Percentiles rank a stretch among this genome's conserved stretches.
Evolutionary conservation across 257 asterid species (phyloP).

Genomic region (Gentiana dahurica): DNA sequence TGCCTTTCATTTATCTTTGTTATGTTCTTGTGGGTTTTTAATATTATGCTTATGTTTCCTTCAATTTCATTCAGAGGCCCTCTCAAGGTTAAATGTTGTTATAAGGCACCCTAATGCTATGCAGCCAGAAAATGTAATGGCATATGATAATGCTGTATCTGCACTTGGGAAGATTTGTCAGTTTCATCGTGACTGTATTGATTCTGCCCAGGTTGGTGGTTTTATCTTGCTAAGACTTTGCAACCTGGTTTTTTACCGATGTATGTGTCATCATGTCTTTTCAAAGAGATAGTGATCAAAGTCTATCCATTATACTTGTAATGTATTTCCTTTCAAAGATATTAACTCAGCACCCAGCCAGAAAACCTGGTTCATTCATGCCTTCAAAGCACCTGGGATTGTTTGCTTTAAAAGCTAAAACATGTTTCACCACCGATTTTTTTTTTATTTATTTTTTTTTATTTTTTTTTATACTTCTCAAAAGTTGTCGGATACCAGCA

Average conservation of each 20-base stretch:
- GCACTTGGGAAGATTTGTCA: slow-evolving; percentile 94
- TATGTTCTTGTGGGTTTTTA: not conserved
- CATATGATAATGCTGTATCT: slow-evolving; percentile 96
- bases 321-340: too few species aligned
- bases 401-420: too few species aligned
- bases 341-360: too few species aligned
- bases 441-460: too few species aligned
- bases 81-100: slow-evolving; percentile 80
- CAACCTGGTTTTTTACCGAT: not conserved
- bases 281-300: too few species aligned
- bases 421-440: too few species aligned
- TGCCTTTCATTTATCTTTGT: not conserved
- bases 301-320: too few species aligned
- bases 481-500: too few species aligned
- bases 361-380: too few species aligned
- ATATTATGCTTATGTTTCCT: slow-evolving; percentile 8
- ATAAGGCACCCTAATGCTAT: slow-evolving; percentile 60
- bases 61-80: slow-evolving; percentile 53
- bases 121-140: slow-evolving; percentile 75
- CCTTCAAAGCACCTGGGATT: too few species aligned
- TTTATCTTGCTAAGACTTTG: not conserved
- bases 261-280: too few species aligned
- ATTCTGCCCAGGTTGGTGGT: slow-evolving; percentile 65
- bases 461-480: too few species aligned
- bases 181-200: slow-evolving; percentile 84